Evolutionary conservation across 2,329 filamentous ascomycete genomes (phyloP).

Genomic region (Fusarium sp.): DNA sequence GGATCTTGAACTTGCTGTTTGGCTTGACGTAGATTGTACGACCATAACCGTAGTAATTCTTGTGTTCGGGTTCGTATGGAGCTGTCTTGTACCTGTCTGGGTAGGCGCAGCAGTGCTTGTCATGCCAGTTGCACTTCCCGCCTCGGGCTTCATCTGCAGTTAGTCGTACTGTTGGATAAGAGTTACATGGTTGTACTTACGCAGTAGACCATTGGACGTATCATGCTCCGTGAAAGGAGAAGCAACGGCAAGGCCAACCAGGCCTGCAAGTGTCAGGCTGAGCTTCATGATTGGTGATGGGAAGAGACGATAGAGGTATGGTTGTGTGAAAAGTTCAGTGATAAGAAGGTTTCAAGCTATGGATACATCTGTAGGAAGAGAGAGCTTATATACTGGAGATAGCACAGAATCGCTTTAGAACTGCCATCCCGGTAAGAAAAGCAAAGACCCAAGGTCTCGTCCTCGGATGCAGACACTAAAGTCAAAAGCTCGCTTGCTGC

Average conservation of each 20-base stretch:
- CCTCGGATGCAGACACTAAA: slow-evolving; percentile 6
- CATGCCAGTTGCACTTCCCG: slow-evolving; percentile 34
- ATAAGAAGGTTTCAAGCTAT: not conserved
- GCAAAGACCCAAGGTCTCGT: not conserved
- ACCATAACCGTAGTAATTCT: slow-evolving; percentile 5
- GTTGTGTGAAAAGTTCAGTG: not conserved
- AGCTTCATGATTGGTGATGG: slow-evolving; percentile 25
- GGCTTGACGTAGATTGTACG: slow-evolving; percentile 38
- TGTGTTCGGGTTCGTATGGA: not conserved
- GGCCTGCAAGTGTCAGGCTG: slow-evolving; percentile 6
- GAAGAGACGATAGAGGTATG: not conserved
- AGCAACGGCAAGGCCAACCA: slow-evolving; percentile 22
- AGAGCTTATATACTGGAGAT: slow-evolving; percentile 4
- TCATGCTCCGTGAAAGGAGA: slow-evolving; percentile 30
- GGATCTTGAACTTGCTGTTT: slow-evolving; percentile 52
- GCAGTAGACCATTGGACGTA: slow-evolving; percentile 3
- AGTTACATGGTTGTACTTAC: slow-evolving; percentile 2
- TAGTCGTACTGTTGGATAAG: fast-evolving
- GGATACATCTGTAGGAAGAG: not conserved
- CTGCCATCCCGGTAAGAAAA: not conserved
- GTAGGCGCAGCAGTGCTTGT: slow-evolving; percentile 32
- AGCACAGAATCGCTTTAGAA: not conserved
- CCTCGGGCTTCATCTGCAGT: slow-evolving; percentile 27
- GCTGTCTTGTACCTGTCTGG: slow-evolving; percentile 5
- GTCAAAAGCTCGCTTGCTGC: slow-evolving; percentile 8